Base-by-base conservation (phyloP, 2,329 filamentous ascomycete genomes). In the Penicillium palitans region DNA sequence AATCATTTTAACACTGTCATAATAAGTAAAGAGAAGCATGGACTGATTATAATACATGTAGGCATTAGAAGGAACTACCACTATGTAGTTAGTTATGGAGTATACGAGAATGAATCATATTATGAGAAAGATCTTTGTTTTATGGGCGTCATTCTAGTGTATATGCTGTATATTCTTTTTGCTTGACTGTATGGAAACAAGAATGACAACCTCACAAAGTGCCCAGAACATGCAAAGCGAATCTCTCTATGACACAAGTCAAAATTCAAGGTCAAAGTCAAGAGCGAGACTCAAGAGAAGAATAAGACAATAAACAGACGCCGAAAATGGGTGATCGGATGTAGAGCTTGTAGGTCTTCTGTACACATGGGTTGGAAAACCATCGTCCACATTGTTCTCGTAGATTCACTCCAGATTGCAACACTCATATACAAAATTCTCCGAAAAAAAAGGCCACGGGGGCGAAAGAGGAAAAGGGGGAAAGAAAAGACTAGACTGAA, bases 321-420 rank as follows among this genome's bases (percentile, higher is more conserved):
- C 50, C 55, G 24, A 27, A 25, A 48, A 58, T 54, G 35, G 15
- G 37, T 31, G 41, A 52, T 48, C 51, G 55, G 17, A 58, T 54
- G 27, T 42, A 46, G 33, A 51, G 19, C 52, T 21, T 47, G 48
- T 31, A 21, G 33, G 12, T 44, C 17, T 45, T 33, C 31, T 21
- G 52, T 35, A 12, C 46, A 55, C 9, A 39, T 46, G 19, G 33
- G 54, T n/a, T 44, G 27, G 31, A 41, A 39, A 41, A 27, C 33
- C 17, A 24, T 8, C 13, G 19, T 41, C 50, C 54, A 52, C 55
- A 61, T 54, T 49, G 39, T 55, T 55, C 52, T 61, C 48, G 48
- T 62, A 56, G 45, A 56, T 58, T 57, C 55, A 60, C 59, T 61
- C 47, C 61, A 55, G 46, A 47, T 33, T 49, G 45, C 57, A 63